Conservation (phyloP, 2,329 filamentous ascomycete genomes). For the Chrysoporthe deuterocubensis region DNA sequence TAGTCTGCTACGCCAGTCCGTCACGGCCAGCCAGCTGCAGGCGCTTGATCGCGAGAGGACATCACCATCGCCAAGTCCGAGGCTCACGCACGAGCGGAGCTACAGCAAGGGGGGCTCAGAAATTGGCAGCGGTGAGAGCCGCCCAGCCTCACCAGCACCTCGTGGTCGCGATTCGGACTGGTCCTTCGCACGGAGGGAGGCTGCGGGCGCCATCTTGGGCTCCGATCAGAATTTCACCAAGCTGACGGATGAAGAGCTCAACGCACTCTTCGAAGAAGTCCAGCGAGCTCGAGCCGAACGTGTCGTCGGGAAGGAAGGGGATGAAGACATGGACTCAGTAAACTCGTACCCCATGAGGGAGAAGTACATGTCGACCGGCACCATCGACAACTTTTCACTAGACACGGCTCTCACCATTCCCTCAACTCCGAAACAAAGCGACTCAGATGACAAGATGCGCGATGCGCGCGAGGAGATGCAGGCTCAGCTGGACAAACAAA, state of each 20-base stretch:
- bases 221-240: slow-evolving; percentile 89
- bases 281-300: slow-evolving; percentile 81
- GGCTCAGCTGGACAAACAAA: slow-evolving; percentile 78
- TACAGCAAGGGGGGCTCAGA: slow-evolving; percentile 81
- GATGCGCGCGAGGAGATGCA: slow-evolving; percentile 84
- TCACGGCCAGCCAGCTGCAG: slow-evolving; percentile 65
- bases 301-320: slow-evolving; percentile 74
- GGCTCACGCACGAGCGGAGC: slow-evolving; percentile 75
- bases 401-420: slow-evolving; percentile 95
- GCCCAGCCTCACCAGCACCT: slow-evolving; percentile 79
- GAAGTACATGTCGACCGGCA: slow-evolving; percentile 94
- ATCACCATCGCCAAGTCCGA: slow-evolving; percentile 61
- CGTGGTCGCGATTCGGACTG: slow-evolving; percentile 86
- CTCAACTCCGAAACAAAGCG: slow-evolving; percentile 81
- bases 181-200: slow-evolving; percentile 90
- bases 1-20: slow-evolving; percentile 84
- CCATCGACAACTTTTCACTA: slow-evolving; percentile 92
- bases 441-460: slow-evolving; percentile 75
- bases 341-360: slow-evolving; percentile 87
- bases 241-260: slow-evolving; percentile 91
- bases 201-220: slow-evolving; percentile 87
- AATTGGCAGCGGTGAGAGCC: slow-evolving; percentile 69
- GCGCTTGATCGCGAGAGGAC: slow-evolving; percentile 53
- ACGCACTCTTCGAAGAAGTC: slow-evolving; percentile 90
- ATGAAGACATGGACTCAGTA: slow-evolving; percentile 88